phyloP scores from a whole-genome alignment of 257 asterid genomes.

The Solanum dulcamara region DNA sequence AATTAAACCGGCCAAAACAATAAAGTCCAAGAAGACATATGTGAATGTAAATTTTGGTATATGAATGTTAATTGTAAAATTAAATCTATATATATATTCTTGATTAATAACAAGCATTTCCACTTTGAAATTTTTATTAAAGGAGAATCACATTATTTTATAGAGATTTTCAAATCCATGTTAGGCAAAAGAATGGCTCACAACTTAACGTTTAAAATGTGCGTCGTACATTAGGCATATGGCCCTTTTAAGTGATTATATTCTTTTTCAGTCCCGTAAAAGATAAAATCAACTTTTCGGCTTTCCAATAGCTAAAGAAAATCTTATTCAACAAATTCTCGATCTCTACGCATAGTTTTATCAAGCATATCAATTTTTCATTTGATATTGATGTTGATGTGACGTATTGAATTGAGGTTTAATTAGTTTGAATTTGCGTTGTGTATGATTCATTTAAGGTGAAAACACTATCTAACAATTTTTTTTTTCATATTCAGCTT shows the following conservation, averaged over 20 bases:
- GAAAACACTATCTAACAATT: too few relatives aligned
- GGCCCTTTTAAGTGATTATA: too few relatives aligned
- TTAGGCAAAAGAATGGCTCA: background rate
- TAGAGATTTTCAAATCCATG: background rate
- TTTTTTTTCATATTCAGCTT: too few relatives aligned
- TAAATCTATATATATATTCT: background rate
- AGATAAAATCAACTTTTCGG: background rate
- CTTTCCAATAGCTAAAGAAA: background rate
- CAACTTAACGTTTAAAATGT: background rate
- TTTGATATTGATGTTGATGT: too few relatives aligned
- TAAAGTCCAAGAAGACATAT: background rate
- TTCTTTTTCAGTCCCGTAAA: background rate
- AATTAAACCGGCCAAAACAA: background rate
- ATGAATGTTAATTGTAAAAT: background rate
- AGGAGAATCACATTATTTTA: background rate
- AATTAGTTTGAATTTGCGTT: too few relatives aligned
- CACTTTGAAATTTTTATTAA: background rate
- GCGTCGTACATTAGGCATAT: background rate
- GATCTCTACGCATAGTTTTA: background rate
- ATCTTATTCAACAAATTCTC: background rate
- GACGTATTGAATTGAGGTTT: too few relatives aligned
- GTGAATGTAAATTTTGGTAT: background rate
- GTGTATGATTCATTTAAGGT: fast-evolving
- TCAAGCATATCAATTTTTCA: background rate
- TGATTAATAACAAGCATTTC: background rate